These are phyloP conservation scores for Leccinum boreale DNA, from an alignment of 768 basidiomycete genomes.

Conservation along the genomic window DNA sequence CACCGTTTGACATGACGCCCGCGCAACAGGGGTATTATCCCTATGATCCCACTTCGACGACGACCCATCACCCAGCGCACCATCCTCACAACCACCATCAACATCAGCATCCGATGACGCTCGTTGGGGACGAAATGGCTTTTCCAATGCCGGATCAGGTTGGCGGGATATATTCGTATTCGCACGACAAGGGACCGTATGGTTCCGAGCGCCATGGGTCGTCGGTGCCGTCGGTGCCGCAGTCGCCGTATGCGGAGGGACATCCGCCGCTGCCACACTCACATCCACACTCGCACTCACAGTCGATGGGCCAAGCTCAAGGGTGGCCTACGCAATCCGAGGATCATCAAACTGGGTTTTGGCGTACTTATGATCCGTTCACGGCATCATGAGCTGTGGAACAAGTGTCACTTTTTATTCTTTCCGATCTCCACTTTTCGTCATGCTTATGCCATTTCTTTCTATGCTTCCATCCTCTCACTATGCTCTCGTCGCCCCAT, in stretches of 20 bases:
- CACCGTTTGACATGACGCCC: slow-evolving; percentile 22
- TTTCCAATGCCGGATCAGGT: slow-evolving; percentile 17
- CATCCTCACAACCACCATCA: background rate
- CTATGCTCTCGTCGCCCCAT: background rate
- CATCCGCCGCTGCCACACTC: background rate
- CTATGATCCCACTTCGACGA: slow-evolving; percentile 16
- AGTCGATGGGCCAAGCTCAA: background rate
- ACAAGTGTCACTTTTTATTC: background rate
- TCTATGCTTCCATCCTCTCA: background rate
- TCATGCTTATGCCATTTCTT: background rate
- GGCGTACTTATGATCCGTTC: background rate
- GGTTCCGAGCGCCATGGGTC: slow-evolving; percentile 19
- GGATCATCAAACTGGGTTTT: background rate
- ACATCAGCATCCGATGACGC: slow-evolving; percentile 15
- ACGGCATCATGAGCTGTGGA: background rate
- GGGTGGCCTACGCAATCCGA: background rate
- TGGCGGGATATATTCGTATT: slow-evolving; percentile 17
- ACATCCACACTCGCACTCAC: background rate
- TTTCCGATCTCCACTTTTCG: background rate
- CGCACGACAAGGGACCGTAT: slow-evolving; percentile 25
- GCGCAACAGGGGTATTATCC: slow-evolving; percentile 19
- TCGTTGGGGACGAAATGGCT: slow-evolving; percentile 17
- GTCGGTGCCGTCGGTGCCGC: slow-evolving; percentile 16
- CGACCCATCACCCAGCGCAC: background rate
- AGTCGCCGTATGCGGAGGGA: slow-evolving; percentile 17